Base-by-base conservation (phyloP, 2,329 filamentous ascomycete species). In the Graphilbum ipis-grandicollis region DNA sequence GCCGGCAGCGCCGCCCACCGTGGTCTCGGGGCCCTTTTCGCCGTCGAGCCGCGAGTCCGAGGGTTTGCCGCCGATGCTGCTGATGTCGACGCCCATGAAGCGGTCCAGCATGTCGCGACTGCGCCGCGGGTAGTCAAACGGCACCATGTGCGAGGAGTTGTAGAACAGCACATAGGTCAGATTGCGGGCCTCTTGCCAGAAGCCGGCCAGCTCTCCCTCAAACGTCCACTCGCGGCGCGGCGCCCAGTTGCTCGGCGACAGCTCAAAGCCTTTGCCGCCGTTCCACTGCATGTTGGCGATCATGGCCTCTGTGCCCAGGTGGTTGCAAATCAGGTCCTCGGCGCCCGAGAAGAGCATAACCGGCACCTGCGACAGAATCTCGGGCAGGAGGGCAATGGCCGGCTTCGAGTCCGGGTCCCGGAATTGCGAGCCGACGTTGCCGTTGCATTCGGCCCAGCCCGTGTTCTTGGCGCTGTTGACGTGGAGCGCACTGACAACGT, bases 101-200 rank as follows among this genome's bases (percentile, higher is more conserved):
- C 90, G 80, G 56, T 98, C 88, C 14, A 98, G 74, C 90, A 98
- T 98, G 54, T 96, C 90, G 43, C 88, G 74, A 17, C 77, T 80
- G 42, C 85, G 78, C 34, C 84, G 75, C 1, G 88, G 78, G 48
- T 80, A 81, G 56, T 98, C 88, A 51, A 90, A 96, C 1, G 90
- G 92, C 1, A 98, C 90, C 90, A 98, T 98, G 57, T 98, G 90
- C 35, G 82, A 93, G 14, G 84, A 76, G 55, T 98, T 93, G 63
- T 93, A 83, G 59, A 96, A 93, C 30, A 92, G 66, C 23, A 98
- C 77, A 52, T 98, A 98, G 1, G 90, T 94, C 42, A 98, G 60
- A 57, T 98, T 98, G 45, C 92, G 76, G 2, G 90, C 88, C 53
- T 85, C 74, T 56, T 98, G 92, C 66, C 88, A 98, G 51, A 92